These are phyloP conservation scores for Catenaria anguillulae DNA, from an alignment of 371 early-diverging fungal genomes.

Conservation along the genomic window DNA sequence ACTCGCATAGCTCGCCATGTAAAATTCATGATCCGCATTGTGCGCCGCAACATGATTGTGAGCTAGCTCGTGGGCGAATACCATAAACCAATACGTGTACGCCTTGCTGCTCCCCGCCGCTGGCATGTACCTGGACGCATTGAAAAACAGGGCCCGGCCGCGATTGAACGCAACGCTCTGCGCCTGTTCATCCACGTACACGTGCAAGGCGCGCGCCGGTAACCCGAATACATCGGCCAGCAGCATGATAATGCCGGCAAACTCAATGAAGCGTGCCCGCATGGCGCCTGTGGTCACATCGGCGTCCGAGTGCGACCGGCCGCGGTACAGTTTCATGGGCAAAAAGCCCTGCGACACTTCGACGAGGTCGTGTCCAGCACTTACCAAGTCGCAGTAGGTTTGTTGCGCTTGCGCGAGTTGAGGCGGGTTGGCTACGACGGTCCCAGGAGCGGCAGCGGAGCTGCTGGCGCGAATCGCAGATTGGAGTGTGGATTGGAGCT, in stretches of 20 bases:
- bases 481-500: background rate
- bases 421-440: background rate
- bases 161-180: slow-evolving; percentile 68
- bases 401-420: background rate
- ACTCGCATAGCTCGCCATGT: slow-evolving; percentile 60
- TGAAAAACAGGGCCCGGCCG: slow-evolving; percentile 65
- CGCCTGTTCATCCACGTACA: slow-evolving; percentile 57
- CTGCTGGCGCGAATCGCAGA: background rate
- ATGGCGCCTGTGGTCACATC: background rate
- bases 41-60: slow-evolving; percentile 47
- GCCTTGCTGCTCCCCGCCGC: slow-evolving; percentile 2
- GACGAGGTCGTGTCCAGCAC: slow-evolving; percentile 34
- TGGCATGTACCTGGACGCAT: slow-evolving; percentile 14
- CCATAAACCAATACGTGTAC: slow-evolving; percentile 9
- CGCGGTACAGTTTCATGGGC: slow-evolving; percentile 15
- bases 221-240: slow-evolving; percentile 54
- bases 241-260: slow-evolving; percentile 33
- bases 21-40: slow-evolving; percentile 35
- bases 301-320: background rate
- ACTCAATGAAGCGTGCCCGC: slow-evolving; percentile 15
- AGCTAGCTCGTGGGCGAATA: slow-evolving; percentile 54
- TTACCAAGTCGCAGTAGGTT: slow-evolving; percentile 32
- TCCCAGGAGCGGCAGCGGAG: background rate
- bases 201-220: slow-evolving; percentile 36
- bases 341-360: slow-evolving; percentile 29